Conservation (phyloP, 2,329 filamentous ascomycete genomes). For the Didymella lethalis region DNA sequence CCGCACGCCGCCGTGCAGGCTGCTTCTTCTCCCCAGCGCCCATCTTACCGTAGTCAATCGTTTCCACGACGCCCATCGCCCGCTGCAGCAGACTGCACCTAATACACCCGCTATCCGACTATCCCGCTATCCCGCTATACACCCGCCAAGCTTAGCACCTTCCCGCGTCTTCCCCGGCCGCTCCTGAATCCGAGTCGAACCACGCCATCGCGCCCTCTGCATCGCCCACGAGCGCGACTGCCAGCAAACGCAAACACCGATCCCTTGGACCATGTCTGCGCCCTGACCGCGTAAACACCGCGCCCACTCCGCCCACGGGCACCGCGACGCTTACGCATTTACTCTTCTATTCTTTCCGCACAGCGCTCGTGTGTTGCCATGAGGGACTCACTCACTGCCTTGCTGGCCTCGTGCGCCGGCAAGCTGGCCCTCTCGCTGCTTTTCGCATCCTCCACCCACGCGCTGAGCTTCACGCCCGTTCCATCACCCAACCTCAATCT, state of each 20-base stretch:
- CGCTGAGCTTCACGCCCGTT: slow-evolving; percentile 64
- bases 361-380: slow-evolving; percentile 41
- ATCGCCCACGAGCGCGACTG: slow-evolving; percentile 12
- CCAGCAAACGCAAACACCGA: slow-evolving; percentile 13
- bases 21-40: slow-evolving; percentile 27
- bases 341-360: slow-evolving; percentile 32
- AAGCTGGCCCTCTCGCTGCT: slow-evolving; percentile 48
- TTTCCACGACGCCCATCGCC: slow-evolving; percentile 39
- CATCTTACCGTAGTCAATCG: slow-evolving; percentile 51
- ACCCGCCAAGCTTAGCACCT: slow-evolving; percentile 32
- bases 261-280: slow-evolving; percentile 22
- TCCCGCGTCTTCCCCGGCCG: slow-evolving; percentile 29
- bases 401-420: slow-evolving; percentile 49
- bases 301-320: slow-evolving; percentile 21
- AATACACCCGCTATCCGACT: slow-evolving; percentile 26
- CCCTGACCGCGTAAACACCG: slow-evolving; percentile 19
- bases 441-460: slow-evolving; percentile 40
- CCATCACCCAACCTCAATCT: slow-evolving; percentile 80
- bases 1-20: slow-evolving; percentile 29
- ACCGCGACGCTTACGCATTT: slow-evolving; percentile 20
- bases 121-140: slow-evolving; percentile 23
- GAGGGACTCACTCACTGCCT: slow-evolving; percentile 49
- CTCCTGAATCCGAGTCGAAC: slow-evolving; percentile 20
- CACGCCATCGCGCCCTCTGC: slow-evolving; percentile 20
- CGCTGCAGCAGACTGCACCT: slow-evolving; percentile 25